Percentiles rank a stretch among this genome's conserved stretches.
phyloP scores from a whole-genome alignment of 352 stramenopile species.

The Saprolegnia parasitica region DNA sequence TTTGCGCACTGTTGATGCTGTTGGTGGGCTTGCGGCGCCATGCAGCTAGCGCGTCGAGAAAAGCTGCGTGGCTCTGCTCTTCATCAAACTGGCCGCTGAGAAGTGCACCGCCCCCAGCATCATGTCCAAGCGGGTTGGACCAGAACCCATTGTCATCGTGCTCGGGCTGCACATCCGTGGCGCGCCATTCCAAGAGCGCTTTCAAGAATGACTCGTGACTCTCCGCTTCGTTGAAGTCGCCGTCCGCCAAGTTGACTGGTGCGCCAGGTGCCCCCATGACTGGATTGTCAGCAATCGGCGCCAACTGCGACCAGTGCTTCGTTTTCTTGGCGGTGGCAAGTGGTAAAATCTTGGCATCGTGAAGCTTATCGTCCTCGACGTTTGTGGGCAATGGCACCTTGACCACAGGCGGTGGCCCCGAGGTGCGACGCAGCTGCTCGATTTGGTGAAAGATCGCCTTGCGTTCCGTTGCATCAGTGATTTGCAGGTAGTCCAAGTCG shows the following conservation, averaged over 20 bases:
- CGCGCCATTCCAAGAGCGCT: constrained; percentile 68
- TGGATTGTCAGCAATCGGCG: constrained; percentile 44
- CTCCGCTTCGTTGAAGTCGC: constrained; percentile 65
- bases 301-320: constrained; percentile 69
- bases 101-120: constrained; percentile 39
- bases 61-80: constrained; percentile 59
- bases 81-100: constrained; percentile 62
- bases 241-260: constrained; percentile 69
- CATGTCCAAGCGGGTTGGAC: constrained; percentile 54
- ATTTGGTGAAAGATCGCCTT: constrained; percentile 56
- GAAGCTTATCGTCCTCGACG: constrained; percentile 61
- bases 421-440: constrained; percentile 42
- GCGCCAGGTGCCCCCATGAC: constrained; percentile 28
- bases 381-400: neutral
- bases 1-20: constrained; percentile 7
- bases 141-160: constrained; percentile 46
- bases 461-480: constrained; percentile 49
- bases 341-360: constrained; percentile 34
- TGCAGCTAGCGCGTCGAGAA: constrained; percentile 50
- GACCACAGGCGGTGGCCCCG: neutral
- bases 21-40: constrained; percentile 40
- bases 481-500: constrained; percentile 47
- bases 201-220: constrained; percentile 78
- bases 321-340: neutral
- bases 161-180: constrained; percentile 26